Evolutionary conservation across 306 rosid genomes (phyloP).

Genomic region (Gastrolobium bilobum): DNA sequence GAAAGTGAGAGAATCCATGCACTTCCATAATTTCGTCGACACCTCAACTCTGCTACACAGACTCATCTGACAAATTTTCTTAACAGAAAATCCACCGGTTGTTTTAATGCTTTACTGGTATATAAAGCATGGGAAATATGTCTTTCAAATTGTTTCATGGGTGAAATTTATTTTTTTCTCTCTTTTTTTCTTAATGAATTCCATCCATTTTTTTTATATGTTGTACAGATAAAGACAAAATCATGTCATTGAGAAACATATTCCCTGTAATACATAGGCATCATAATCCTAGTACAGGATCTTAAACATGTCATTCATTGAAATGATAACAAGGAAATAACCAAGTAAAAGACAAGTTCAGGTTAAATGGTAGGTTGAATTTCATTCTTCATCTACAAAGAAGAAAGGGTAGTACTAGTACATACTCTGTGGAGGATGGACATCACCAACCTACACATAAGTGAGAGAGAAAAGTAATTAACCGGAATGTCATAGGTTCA

Average conservation of each 20-base stretch:
- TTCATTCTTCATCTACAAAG: constrained; percentile 11
- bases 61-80: not conserved
- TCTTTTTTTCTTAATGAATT: too few relatives aligned
- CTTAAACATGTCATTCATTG: not conserved
- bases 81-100: not conserved
- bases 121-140: too few relatives aligned
- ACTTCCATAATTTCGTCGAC: too few relatives aligned
- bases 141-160: too few relatives aligned
- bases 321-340: constrained; percentile 1
- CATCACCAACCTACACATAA: not conserved
- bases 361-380: not conserved
- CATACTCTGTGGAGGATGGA: not conserved
- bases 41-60: too few relatives aligned
- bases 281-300: not conserved
- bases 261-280: not conserved
- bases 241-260: too few relatives aligned
- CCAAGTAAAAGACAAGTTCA: not conserved
- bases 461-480: not conserved
- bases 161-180: too few relatives aligned
- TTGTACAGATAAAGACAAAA: too few relatives aligned
- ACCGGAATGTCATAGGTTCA: not conserved
- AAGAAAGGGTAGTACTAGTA: not conserved
- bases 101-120: not conserved
- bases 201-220: too few relatives aligned
- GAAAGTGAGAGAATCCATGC: too few relatives aligned